These are phyloP conservation scores for Penicillium capsulatum DNA, from an alignment of 2,329 filamentous ascomycete genomes.

Conservation along the genomic window DNA sequence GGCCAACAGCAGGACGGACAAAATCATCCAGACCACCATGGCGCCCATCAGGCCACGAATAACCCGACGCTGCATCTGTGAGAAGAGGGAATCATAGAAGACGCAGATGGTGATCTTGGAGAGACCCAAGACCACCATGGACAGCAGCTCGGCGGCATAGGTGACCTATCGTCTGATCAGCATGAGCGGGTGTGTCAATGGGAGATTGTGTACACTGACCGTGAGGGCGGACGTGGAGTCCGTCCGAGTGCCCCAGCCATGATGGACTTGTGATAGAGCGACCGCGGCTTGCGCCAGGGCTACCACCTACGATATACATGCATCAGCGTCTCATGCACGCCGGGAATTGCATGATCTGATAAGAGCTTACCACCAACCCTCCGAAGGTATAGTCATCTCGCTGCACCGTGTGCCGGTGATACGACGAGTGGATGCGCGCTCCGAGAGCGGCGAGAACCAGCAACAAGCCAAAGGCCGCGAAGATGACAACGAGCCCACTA, in stretches of 20 bases:
- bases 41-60: slow-evolving; percentile 2
- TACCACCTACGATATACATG: too few relatives aligned
- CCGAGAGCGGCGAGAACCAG: slow-evolving; percentile 40
- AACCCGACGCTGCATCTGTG: slow-evolving; percentile 5
- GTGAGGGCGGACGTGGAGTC: not conserved
- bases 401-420: slow-evolving; percentile 29
- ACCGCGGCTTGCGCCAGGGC: slow-evolving; percentile 4
- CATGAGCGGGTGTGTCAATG: too few relatives aligned
- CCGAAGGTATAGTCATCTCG: slow-evolving; percentile 38
- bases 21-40: slow-evolving; percentile 7
- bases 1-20: slow-evolving; percentile 6
- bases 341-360: not conserved
- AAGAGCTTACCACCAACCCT: slow-evolving; percentile 24
- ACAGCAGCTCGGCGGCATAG: slow-evolving; percentile 16
- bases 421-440: slow-evolving; percentile 40
- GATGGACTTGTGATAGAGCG: slow-evolving; percentile 5
- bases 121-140: slow-evolving; percentile 11
- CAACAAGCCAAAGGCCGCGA: slow-evolving; percentile 37
- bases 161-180: slow-evolving; percentile 5
- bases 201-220: slow-evolving; percentile 1
- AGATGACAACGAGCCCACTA: slow-evolving; percentile 41
- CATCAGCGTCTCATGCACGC: too few relatives aligned
- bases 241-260: slow-evolving; percentile 9
- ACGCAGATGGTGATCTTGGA: slow-evolving; percentile 16
- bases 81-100: slow-evolving; percentile 16